Evolutionary conservation across 1,139 yeast species (phyloP).

Genomic region (Spathaspora sp.): DNA sequence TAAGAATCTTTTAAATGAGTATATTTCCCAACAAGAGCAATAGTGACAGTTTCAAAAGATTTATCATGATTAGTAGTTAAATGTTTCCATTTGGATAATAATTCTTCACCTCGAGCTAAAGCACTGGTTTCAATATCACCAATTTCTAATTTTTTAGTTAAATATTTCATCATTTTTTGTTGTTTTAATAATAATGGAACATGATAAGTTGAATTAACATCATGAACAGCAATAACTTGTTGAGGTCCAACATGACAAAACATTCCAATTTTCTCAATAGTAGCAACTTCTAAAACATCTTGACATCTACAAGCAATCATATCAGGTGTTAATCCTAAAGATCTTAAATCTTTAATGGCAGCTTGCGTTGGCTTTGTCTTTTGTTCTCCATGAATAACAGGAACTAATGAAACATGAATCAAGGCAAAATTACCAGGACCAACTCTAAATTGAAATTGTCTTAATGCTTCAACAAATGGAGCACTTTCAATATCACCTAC

Average conservation of each 20-base stretch:
- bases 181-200: constrained; percentile 89
- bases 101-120: constrained; percentile 58
- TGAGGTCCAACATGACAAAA: constrained; percentile 98
- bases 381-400: constrained; percentile 97
- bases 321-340: constrained; percentile 92
- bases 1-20: constrained; percentile 94
- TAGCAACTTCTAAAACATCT: constrained; percentile 73
- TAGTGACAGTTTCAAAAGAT: constrained; percentile 82
- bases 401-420: constrained; percentile 94
- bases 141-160: constrained; percentile 67
- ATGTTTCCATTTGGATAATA: constrained; percentile 76
- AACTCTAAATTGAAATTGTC: constrained; percentile 98
- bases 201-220: constrained; percentile 95
- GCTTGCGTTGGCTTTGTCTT: constrained; percentile 99
- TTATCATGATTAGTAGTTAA: constrained; percentile 78
- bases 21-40: constrained; percentile 96
- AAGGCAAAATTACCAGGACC: constrained; percentile 92
- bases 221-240: constrained; percentile 96
- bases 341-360: constrained; percentile 93
- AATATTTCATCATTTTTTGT: constrained; percentile 78
- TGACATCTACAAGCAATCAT: constrained; percentile 98
- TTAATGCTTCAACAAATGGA: constrained; percentile 96
- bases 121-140: constrained; percentile 57
- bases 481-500: constrained; percentile 99
- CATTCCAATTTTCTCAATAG: constrained; percentile 95